These are phyloP conservation scores for Barbatosphaeria neglecta DNA, from an alignment of 495 filamentous ascomycete genomes.

Conservation along the genomic window DNA sequence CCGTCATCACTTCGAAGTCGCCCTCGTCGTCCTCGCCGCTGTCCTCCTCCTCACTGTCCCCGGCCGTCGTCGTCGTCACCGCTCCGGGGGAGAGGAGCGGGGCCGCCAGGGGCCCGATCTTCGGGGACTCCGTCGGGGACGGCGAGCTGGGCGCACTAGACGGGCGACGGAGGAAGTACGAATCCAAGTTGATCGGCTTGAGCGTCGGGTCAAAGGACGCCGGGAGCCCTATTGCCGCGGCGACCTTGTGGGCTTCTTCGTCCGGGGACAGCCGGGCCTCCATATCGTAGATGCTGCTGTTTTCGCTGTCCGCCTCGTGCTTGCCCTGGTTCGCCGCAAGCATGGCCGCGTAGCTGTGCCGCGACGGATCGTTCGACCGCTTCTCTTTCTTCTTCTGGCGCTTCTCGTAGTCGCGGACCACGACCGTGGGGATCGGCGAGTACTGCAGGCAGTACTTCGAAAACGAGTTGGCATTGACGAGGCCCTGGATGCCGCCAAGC, in stretches of 20 bases:
- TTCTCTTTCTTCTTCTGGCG: constrained; percentile 87
- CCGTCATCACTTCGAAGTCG: constrained; percentile 36
- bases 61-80: constrained; percentile 4
- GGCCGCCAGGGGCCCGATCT: constrained; percentile 9
- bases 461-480: constrained; percentile 79
- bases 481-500: constrained; percentile 75
- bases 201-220: constrained; percentile 43
- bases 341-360: constrained; percentile 73
- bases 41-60: constrained; percentile 35
- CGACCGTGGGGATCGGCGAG: constrained; percentile 92
- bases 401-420: constrained; percentile 83
- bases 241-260: constrained; percentile 61
- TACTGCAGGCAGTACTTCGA: constrained; percentile 96
- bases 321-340: constrained; percentile 52
- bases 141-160: constrained; percentile 15
- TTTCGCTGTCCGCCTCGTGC: constrained; percentile 41
- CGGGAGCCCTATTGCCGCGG: constrained; percentile 56
- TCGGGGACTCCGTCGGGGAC: constrained; percentile 8
- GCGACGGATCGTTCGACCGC: constrained; percentile 63
- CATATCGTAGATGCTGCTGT: constrained; percentile 33
- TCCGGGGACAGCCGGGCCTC: constrained; percentile 35
- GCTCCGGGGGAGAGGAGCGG: constrained; percentile 9
- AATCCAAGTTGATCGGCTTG: constrained; percentile 33
- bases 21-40: constrained; percentile 39
- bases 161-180: constrained; percentile 13